Conservation (phyloP, 257 asterid species). For the Capsicum chinense region DNA sequence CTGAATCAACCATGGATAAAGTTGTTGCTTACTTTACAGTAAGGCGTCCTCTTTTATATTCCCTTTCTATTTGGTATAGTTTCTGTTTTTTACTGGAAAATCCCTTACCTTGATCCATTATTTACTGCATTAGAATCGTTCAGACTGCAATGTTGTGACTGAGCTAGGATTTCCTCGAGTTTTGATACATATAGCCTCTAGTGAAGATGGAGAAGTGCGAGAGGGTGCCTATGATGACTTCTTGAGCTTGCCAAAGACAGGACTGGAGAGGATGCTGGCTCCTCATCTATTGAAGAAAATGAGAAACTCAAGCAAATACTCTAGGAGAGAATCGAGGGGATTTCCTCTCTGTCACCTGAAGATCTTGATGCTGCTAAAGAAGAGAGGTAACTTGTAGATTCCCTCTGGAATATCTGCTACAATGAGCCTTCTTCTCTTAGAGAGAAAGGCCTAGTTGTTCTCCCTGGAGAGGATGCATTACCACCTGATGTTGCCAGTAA, state of each 20-base stretch:
- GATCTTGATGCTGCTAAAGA: conserved; percentile 82
- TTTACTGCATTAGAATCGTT: conserved; percentile 56
- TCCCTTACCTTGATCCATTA: conserved; percentile 79
- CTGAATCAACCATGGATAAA: neutral
- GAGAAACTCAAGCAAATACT: conserved; percentile 69
- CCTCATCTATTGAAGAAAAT: conserved; percentile 48
- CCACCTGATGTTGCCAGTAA: conserved; percentile 88
- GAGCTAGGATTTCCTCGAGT: conserved; percentile 76
- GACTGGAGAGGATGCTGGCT: conserved; percentile 34
- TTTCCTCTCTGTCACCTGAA: conserved; percentile 66
- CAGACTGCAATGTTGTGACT: conserved; percentile 57
- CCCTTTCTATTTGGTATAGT: neutral
- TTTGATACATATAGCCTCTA: conserved; percentile 74
- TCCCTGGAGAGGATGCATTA: conserved; percentile 81
- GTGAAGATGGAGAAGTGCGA: conserved; percentile 72
- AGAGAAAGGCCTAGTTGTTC: conserved; percentile 69
- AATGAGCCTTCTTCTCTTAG: conserved; percentile 78
- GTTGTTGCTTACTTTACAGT: neutral
- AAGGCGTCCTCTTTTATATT: neutral
- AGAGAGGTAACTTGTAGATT: conserved; percentile 78
- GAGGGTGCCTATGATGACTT: conserved; percentile 87
- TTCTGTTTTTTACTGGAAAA: conserved; percentile 63
- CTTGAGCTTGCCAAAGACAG: conserved; percentile 62
- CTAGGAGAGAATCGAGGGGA: conserved; percentile 62
- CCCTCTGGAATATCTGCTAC: conserved; percentile 70